Percentiles rank a stretch among this genome's conserved stretches.
Evolutionary conservation across 2,329 filamentous ascomycete species (phyloP).

Genomic region (Phaeosphaeriaceae sp.): DNA sequence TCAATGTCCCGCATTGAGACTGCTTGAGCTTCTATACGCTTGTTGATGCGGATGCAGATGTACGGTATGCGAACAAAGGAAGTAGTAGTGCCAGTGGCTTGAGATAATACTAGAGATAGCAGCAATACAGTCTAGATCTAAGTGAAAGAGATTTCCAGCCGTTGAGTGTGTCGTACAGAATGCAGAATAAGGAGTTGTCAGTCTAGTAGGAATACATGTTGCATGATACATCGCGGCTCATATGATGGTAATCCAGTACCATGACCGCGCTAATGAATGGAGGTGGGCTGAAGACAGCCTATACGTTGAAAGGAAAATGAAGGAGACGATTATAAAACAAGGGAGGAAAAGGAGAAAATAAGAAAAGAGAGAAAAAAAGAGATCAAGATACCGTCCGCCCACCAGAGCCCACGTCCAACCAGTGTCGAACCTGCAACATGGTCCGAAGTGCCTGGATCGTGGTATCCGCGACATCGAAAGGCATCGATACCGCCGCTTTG

Average conservation of each 20-base stretch:
- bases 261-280: background rate
- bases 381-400: background rate
- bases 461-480: slow-evolving; percentile 29
- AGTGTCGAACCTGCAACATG: slow-evolving; percentile 33
- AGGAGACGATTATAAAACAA: background rate
- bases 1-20: too few species aligned
- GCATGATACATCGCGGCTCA: background rate
- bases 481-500: slow-evolving; percentile 20
- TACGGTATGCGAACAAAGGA: too few species aligned
- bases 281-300: background rate
- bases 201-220: too few species aligned
- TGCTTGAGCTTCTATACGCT: too few species aligned
- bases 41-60: too few species aligned
- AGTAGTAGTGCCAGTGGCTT: too few species aligned
- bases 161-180: background rate
- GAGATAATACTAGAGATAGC: too few species aligned
- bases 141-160: background rate
- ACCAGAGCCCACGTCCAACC: slow-evolving; percentile 20
- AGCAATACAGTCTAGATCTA: background rate
- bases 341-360: background rate
- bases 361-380: background rate
- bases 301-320: background rate
- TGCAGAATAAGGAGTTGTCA: too few species aligned
- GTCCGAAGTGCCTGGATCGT: slow-evolving; percentile 32
- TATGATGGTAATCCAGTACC: background rate